Conservation (phyloP, 2,329 filamentous ascomycete genomes). For the Ophiostoma perfectum region DNA sequence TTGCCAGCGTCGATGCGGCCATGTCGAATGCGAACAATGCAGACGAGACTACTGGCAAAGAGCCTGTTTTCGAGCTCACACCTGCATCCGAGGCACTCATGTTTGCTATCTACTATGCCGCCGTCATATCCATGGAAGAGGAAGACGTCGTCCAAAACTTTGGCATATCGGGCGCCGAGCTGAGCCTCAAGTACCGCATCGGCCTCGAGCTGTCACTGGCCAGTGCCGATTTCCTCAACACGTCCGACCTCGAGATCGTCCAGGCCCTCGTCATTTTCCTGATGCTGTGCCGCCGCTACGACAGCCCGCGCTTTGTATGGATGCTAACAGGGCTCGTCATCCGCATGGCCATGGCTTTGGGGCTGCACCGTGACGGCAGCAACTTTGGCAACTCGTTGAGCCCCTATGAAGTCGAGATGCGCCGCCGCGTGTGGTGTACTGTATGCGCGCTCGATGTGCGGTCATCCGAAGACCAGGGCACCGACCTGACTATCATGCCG, state of each 20-base stretch:
- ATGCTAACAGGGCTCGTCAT: constrained; percentile 53
- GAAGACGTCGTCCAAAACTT: constrained; percentile 47
- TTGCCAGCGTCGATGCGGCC: not conserved
- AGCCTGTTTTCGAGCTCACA: constrained; percentile 29
- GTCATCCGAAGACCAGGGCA: constrained; percentile 45
- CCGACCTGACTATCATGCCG: constrained; percentile 41
- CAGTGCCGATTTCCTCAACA: constrained; percentile 53
- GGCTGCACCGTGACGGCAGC: constrained; percentile 53
- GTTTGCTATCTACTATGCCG: constrained; percentile 54
- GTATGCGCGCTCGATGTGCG: constrained; percentile 53
- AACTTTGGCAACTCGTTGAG: constrained; percentile 42
- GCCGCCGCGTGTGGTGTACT: constrained; percentile 58
- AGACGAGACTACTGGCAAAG: not conserved
- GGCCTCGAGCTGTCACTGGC: constrained; percentile 54
- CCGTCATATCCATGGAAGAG: constrained; percentile 52
- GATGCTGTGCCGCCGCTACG: constrained; percentile 42
- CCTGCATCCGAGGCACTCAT: constrained; percentile 48
- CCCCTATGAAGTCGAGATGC: constrained; percentile 55
- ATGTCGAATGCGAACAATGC: not conserved
- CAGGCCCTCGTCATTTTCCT: constrained; percentile 56
- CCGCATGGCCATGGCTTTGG: constrained; percentile 56
- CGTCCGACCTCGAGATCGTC: constrained; percentile 51
- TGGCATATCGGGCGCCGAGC: constrained; percentile 40
- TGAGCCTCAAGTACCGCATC: constrained; percentile 45
- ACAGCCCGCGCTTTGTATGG: constrained; percentile 53